These are phyloP conservation scores for Lepidium africanum DNA, from an alignment of 345 rosid species.

Conservation along the genomic window DNA sequence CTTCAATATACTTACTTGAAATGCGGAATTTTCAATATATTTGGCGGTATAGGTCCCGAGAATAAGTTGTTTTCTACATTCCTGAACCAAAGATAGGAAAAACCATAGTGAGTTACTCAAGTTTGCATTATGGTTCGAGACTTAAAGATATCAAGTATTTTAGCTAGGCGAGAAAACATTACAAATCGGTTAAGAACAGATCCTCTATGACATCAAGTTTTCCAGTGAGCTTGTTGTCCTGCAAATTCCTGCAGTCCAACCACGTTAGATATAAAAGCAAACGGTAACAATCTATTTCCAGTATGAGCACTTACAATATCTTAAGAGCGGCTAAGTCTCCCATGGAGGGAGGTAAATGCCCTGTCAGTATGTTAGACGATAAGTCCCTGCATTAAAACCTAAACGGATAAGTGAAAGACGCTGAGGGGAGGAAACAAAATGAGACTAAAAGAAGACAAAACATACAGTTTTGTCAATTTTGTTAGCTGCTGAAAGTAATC, in stretches of 20 bases:
- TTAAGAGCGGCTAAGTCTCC: slow-evolving; percentile 54
- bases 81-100: slow-evolving; percentile 33
- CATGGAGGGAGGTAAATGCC: slow-evolving; percentile 71
- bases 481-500: slow-evolving; percentile 58
- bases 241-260: slow-evolving; percentile 60
- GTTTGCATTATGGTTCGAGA: slow-evolving; percentile 1
- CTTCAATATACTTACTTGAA: slow-evolving; percentile 46
- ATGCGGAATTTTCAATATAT: slow-evolving; percentile 52
- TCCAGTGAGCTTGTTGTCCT: slow-evolving; percentile 72
- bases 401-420: slow-evolving; percentile 13
- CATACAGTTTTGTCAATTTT: slow-evolving; percentile 53
- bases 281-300: not conserved
- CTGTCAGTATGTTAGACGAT: slow-evolving; percentile 64
- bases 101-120: slow-evolving; percentile 19
- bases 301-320: slow-evolving; percentile 51
- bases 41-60: slow-evolving; percentile 80
- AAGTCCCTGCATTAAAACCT: slow-evolving; percentile 51
- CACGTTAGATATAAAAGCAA: slow-evolving; percentile 12
- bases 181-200: slow-evolving; percentile 71
- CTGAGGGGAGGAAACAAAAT: not conserved
- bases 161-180: slow-evolving; percentile 14
- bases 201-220: slow-evolving; percentile 65
- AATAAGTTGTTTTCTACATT: slow-evolving; percentile 77
- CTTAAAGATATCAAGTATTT: slow-evolving; percentile 3
- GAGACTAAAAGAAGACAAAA: slow-evolving; percentile 6